These are phyloP conservation scores for Helotiales sp. DNA, from an alignment of 2,329 filamentous ascomycete species.

Conservation along the genomic window DNA sequence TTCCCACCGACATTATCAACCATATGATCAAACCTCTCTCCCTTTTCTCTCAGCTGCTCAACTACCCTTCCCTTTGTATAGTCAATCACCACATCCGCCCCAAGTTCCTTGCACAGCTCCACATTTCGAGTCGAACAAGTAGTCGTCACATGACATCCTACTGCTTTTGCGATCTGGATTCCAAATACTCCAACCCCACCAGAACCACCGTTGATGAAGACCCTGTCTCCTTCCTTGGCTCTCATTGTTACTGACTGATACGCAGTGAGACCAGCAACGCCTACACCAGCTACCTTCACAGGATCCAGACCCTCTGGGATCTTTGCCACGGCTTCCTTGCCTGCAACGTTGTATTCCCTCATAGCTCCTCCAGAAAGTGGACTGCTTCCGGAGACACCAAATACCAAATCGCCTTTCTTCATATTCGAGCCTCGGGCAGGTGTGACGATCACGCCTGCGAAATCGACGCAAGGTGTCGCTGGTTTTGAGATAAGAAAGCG, in stretches of 20 bases:
- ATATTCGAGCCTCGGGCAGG: conserved; percentile 11
- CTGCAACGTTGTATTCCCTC: conserved; percentile 13
- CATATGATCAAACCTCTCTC: conserved; percentile 24
- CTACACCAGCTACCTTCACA: conserved; percentile 15
- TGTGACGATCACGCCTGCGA: conserved; percentile 19
- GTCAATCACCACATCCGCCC: conserved; percentile 43
- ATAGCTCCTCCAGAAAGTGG: conserved; percentile 17
- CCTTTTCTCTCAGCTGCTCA: conserved; percentile 12
- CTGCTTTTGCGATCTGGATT: conserved; percentile 62
- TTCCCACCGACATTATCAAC: conserved; percentile 29
- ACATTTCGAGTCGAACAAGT: conserved; percentile 59
- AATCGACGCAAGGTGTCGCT: conserved; percentile 42
- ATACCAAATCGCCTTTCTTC: conserved; percentile 30
- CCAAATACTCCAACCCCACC: conserved; percentile 61
- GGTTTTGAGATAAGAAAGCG: conserved; percentile 42
- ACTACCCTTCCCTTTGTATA: conserved; percentile 21
- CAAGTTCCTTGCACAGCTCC: conserved; percentile 55
- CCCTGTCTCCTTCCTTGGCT: conserved; percentile 50
- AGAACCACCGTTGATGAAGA: conserved; percentile 66
- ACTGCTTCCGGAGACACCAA: conserved; percentile 35
- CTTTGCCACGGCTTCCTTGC: not conserved
- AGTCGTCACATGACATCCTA: conserved; percentile 59
- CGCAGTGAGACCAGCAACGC: conserved; percentile 22
- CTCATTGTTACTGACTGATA: conserved; percentile 40
- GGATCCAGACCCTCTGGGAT: conserved; percentile 22